Evolutionary conservation across 495 filamentous ascomycete species (phyloP).

Genomic region (Clavariopsis aquatica): DNA sequence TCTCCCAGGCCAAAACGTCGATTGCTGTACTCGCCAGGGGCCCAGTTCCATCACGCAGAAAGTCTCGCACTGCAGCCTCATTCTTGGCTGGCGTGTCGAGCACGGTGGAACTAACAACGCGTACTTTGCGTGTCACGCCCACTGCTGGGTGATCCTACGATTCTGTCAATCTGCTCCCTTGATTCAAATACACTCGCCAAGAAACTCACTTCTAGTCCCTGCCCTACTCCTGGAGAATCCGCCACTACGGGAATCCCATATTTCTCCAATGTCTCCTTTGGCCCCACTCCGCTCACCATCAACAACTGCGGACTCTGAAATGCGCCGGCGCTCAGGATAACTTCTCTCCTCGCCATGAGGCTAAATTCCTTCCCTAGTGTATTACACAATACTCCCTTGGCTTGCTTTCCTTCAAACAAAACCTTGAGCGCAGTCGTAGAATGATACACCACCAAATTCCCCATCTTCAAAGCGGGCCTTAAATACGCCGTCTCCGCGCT

Average conservation of each 20-base stretch:
- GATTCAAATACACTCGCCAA: no score
- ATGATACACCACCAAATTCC: slow-evolving; percentile 44
- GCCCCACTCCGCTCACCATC: slow-evolving; percentile 64
- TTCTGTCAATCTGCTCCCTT: slow-evolving; percentile 48
- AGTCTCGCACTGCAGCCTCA: slow-evolving; percentile 17
- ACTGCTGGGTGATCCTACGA: slow-evolving; percentile 40
- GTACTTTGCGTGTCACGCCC: slow-evolving; percentile 17
- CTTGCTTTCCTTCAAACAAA: not conserved
- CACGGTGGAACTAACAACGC: slow-evolving; percentile 9
- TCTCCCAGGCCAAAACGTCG: slow-evolving; percentile 37
- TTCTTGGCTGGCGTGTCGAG: slow-evolving; percentile 12
- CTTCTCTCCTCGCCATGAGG: not conserved
- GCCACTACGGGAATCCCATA: slow-evolving; percentile 54
- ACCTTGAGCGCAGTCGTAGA: slow-evolving; percentile 45
- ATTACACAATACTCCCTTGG: not conserved
- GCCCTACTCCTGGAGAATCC: slow-evolving; percentile 63
- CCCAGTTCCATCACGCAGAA: slow-evolving; percentile 21
- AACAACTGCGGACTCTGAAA: slow-evolving; percentile 66
- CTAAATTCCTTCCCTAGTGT: not conserved
- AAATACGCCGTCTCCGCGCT: slow-evolving; percentile 51
- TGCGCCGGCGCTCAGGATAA: not conserved
- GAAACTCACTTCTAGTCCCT: no score
- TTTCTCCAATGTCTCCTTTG: slow-evolving; percentile 48
- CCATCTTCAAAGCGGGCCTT: slow-evolving; percentile 36
- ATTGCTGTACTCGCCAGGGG: slow-evolving; percentile 30